These are phyloP conservation scores for Paraphysoderma sedebokerense DNA, from an alignment of 371 early-diverging fungal species.

Conservation along the genomic window DNA sequence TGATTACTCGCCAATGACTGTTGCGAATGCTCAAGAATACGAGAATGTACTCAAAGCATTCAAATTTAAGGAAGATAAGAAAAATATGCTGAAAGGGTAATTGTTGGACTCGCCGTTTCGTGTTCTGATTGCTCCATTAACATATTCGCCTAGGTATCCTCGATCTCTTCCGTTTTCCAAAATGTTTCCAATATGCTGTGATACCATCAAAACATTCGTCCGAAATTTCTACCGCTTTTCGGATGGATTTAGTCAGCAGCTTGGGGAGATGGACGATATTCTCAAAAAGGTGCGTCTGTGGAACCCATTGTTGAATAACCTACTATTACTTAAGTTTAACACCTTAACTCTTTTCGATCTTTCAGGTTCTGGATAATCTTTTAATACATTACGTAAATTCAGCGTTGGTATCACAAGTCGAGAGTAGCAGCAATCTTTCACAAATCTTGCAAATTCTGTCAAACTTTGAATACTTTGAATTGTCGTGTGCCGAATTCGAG, in stretches of 20 bases:
- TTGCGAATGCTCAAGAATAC: slow-evolving; percentile 44
- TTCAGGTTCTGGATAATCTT: slow-evolving; percentile 54
- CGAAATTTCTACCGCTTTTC: slow-evolving; percentile 67
- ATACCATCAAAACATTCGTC: slow-evolving; percentile 50
- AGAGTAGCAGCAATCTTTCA: slow-evolving; percentile 39
- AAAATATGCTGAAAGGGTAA: slow-evolving; percentile 12
- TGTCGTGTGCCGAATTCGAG: slow-evolving; percentile 64
- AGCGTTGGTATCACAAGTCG: slow-evolving; percentile 43
- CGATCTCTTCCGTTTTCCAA: slow-evolving; percentile 62
- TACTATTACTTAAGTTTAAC: too few species aligned
- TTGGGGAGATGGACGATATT: slow-evolving; percentile 73
- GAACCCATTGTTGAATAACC: background rate
- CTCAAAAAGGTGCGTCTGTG: slow-evolving; percentile 39
- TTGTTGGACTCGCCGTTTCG: background rate
- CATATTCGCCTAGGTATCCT: slow-evolving; percentile 38
- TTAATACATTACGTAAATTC: slow-evolving; percentile 54
- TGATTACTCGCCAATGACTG: slow-evolving; percentile 66
- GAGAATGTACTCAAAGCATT: slow-evolving; percentile 20
- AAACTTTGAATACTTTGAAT: slow-evolving; percentile 60
- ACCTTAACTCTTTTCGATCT: background rate
- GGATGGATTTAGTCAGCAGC: slow-evolving; percentile 63
- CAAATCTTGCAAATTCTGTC: slow-evolving; percentile 66
- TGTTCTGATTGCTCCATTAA: background rate
- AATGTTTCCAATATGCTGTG: slow-evolving; percentile 56
- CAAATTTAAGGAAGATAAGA: slow-evolving; percentile 20